Percentiles rank a stretch among this genome's conserved stretches.
Evolutionary conservation across 2,329 filamentous ascomycete species (phyloP).

Genomic region (Didymella sp.): DNA sequence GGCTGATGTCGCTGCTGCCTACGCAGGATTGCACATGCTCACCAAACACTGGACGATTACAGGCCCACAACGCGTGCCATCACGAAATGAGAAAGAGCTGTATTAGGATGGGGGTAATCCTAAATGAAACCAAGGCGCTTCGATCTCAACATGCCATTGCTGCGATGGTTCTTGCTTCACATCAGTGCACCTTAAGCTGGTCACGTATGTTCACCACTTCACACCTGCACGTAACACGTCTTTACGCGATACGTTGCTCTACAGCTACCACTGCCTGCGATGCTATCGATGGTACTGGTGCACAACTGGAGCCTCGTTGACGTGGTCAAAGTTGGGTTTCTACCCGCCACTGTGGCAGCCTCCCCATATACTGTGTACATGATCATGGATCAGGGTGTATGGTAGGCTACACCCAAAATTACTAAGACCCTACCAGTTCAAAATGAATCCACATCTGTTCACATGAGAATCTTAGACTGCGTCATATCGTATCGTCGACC

Average conservation of each 20-base stretch:
- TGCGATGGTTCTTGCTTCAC: not conserved
- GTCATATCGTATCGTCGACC: conserved; percentile 7
- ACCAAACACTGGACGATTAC: not conserved
- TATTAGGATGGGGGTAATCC: not conserved
- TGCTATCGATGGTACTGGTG: too few species aligned
- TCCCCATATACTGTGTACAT: not conserved
- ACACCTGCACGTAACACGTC: not conserved
- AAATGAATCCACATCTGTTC: not conserved
- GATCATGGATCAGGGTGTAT: not conserved
- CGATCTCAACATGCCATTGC: not conserved
- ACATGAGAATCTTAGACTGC: not conserved
- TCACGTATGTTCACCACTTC: not conserved
- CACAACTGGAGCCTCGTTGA: not conserved
- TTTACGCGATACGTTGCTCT: not conserved
- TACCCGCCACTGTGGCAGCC: not conserved
- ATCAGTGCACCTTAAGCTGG: not conserved
- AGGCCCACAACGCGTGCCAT: not conserved
- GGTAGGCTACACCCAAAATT: not conserved
- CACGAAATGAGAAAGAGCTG: not conserved
- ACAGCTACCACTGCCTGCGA: not conserved
- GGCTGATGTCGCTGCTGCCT: conserved; percentile 9
- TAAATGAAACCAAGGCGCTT: not conserved
- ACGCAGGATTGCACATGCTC: conserved; percentile 5
- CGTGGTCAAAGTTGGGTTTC: not conserved
- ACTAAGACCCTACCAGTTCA: not conserved